Percentiles rank a stretch among this genome's conserved stretches.
Conservation (phyloP, 176 grass and related monocot genomes). For the Oryza meridionalis region DNA sequence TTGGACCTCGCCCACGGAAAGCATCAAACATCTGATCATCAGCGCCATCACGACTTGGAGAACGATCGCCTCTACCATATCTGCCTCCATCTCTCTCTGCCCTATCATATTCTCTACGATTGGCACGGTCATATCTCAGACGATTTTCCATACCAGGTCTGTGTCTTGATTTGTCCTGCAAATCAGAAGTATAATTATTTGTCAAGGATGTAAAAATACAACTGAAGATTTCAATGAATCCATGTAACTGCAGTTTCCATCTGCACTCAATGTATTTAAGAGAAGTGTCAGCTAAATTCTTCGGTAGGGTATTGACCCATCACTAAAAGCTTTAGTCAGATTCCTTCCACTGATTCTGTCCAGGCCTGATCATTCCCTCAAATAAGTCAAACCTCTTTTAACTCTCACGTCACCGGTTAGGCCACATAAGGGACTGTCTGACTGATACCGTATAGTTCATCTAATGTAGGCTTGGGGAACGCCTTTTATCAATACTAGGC, state of each 20-base stretch:
- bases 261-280: not conserved
- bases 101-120: slow-evolving; percentile 73
- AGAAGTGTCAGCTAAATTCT: not conserved
- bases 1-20: slow-evolving; percentile 63
- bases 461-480: not conserved
- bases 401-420: not conserved
- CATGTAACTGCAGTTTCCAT: slow-evolving; percentile 1
- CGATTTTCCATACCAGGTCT: slow-evolving; percentile 63
- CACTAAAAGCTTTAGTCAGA: not conserved
- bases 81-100: slow-evolving; percentile 74
- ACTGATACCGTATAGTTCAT: not conserved
- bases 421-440: not conserved
- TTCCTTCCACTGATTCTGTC: not conserved
- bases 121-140: slow-evolving; percentile 71
- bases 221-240: slow-evolving; percentile 18
- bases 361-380: not conserved
- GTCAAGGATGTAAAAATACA: slow-evolving; percentile 20
- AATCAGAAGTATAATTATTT: slow-evolving; percentile 30
- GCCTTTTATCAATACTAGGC: not conserved
- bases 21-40: slow-evolving; percentile 87
- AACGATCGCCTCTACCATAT: slow-evolving; percentile 65
- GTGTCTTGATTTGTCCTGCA: slow-evolving; percentile 69
- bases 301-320: not conserved
- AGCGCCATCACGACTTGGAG: slow-evolving; percentile 60
- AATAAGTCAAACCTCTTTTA: not conserved